Evolutionary conservation across 2,329 filamentous ascomycete genomes (phyloP).

Genomic region (Ophiostoma quercus): DNA sequence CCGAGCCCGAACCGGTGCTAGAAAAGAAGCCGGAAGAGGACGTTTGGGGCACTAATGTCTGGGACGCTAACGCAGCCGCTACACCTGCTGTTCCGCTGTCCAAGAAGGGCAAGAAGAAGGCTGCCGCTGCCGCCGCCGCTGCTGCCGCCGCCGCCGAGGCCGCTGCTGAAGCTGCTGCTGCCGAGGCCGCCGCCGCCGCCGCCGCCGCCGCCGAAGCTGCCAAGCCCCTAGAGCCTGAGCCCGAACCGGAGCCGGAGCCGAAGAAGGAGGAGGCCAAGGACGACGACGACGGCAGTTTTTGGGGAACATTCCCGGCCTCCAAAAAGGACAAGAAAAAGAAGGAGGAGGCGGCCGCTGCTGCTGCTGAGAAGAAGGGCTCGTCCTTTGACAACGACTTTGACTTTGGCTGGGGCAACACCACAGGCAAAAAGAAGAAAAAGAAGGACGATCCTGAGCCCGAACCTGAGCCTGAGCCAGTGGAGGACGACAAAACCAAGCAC

Average conservation of each 20-base stretch:
- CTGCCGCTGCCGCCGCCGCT: slow-evolving; percentile 12
- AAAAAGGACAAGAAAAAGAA: slow-evolving; percentile 32
- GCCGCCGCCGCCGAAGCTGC: slow-evolving; percentile 8
- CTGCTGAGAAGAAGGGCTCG: neutral
- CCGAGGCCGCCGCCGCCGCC: slow-evolving; percentile 16
- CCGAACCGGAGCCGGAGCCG: slow-evolving; percentile 26
- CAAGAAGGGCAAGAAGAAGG: slow-evolving; percentile 41
- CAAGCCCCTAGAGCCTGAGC: slow-evolving; percentile 17
- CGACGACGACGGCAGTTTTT: slow-evolving; percentile 14
- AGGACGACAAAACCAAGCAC: neutral
- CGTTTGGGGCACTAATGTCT: slow-evolving; percentile 23
- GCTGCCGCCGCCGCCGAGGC: slow-evolving; percentile 14
- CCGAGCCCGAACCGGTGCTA: slow-evolving; percentile 1
- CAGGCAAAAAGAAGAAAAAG: slow-evolving; percentile 28
- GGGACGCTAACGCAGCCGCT: neutral
- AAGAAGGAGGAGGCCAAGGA: slow-evolving; percentile 19
- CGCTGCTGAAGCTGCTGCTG: slow-evolving; percentile 5
- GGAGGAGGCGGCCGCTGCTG: neutral
- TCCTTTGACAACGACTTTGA: slow-evolving; percentile 4
- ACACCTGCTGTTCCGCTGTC: slow-evolving; percentile 16
- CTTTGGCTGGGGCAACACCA: slow-evolving; percentile 6
- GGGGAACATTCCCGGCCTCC: slow-evolving; percentile 18
- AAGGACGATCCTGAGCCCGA: slow-evolving; percentile 24
- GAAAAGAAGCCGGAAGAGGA: slow-evolving; percentile 22
- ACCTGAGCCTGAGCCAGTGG: slow-evolving; percentile 20